Evolutionary conservation across 495 filamentous ascomycete species (phyloP).

Genomic region (Aspergillus homomorphus): DNA sequence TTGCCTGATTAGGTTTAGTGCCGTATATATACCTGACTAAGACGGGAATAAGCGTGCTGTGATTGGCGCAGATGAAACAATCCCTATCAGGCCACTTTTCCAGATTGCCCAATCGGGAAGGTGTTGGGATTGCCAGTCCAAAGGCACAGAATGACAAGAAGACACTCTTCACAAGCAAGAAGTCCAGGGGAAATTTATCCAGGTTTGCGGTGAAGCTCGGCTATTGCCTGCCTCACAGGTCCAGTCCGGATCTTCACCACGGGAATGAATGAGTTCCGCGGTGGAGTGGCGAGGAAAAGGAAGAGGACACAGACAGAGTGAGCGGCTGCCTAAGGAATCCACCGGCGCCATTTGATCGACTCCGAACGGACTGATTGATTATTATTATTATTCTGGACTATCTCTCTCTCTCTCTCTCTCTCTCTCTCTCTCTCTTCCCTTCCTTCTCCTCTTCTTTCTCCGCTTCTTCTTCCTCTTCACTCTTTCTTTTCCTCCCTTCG

Average conservation of each 20-base stretch:
- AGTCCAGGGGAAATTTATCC: too few relatives aligned
- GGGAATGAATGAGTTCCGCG: too few relatives aligned
- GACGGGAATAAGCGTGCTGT: neutral
- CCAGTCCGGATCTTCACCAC: neutral
- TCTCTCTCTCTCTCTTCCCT: neutral
- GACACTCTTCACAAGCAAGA: too few relatives aligned
- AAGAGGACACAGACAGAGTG: too few relatives aligned
- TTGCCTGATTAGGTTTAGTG: neutral
- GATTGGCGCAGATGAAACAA: neutral
- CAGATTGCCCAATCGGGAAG: neutral
- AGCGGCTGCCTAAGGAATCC: neutral
- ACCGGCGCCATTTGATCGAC: neutral
- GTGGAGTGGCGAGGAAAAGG: too few relatives aligned
- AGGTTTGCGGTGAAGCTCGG: too few relatives aligned
- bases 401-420: neutral
- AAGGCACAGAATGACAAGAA: neutral
- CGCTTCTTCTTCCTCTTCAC: conserved; percentile 4
- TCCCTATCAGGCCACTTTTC: conserved; percentile 9
- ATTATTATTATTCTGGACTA: conserved; percentile 2
- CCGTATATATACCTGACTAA: neutral
- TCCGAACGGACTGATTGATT: neutral
- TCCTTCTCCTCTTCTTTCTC: conserved; percentile 12
- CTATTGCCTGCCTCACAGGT: too few relatives aligned
- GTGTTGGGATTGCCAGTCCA: neutral
- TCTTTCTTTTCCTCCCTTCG: conserved; percentile 5